Base-by-base conservation (phyloP, 768 basidiomycete genomes). In the Lentinula sp. region DNA sequence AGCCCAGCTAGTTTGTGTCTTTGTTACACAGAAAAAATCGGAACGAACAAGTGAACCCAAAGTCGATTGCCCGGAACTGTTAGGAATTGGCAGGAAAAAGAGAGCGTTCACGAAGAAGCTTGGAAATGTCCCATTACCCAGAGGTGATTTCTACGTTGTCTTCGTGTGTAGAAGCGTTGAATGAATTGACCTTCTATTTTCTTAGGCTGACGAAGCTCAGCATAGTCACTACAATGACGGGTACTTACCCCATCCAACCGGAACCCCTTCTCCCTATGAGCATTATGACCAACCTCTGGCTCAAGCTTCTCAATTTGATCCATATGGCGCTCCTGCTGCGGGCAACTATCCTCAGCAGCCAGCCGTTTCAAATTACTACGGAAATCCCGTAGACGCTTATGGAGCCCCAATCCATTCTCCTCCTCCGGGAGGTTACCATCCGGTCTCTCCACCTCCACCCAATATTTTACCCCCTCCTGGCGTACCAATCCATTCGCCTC, bases 141-240 rank as follows among this genome's bases (percentile, higher is more conserved):
- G 71, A 73, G 67, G 73, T 74, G 63, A 13, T 59, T 53, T 42
- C 51, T 45, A 28, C 35, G 23, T 18, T 35, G 23, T 54, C 8
- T 7, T 32, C 11, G 16, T 15, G 10, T 28, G 2, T 3, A 31
- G 5, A 9, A 51, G 34, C 18, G 49, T 4, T 8, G 18, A 55
- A 31, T 34, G n/a, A 35, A 5, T 8, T 23, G 18, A 34, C 34
- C 18, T 40, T 9, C 3, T 21, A 13, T 18, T 34, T 18, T 50
- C 40, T 42, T 54, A 88, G 84, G 80, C 84, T 4, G 85, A 89
- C 70, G 85, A 89, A 70, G 83, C 77, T 13, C 86, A 87, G 64
- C 78, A 74, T 16, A 72, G 81, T 32, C 81, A 80, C 60, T 87
- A 89, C 71, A 87, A 88, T 67, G 87, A 90, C 61, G 85, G 86